Base-by-base conservation (phyloP, 140 eudicot species). In the Cichorium intybus region DNA sequence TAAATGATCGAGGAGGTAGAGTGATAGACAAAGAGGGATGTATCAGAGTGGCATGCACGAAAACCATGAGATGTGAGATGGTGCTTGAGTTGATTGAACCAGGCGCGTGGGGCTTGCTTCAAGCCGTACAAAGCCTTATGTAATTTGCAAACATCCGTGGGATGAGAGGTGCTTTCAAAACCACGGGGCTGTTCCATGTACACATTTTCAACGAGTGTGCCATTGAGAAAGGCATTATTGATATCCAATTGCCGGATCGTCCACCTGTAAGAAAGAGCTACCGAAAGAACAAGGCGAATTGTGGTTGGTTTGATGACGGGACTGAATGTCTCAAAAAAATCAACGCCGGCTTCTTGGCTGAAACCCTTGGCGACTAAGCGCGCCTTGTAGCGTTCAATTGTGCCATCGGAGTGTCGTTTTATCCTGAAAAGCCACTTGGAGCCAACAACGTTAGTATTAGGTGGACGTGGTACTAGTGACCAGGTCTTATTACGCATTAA, bases 101-200 rank as follows among this genome's bases (percentile, higher is more conserved):
- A 56, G 4, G 17, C 63, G 1, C 63, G 39, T 1, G 63, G 63
- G 0, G 43, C 45, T 14, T 56, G 43, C 4, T n/a, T n/a, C n/a
- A n/a, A n/a, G n/a, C 34, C 33, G 31, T 54, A 54, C 3, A 54
- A 4, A 22, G 62, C 62, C 6, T 58, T 58, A 3, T 31, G 4
- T 15, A 58, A 45, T 12, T 27, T n/a, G 35, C 46, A 58, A 1
- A 58, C 64, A 58, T 14, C 11, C 1, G 45, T 6, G 1, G 46
- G 47, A 3, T 16, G 2, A 12, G 18, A 0, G 1, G 3, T 2
- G 26, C 31, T 1, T 1, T 6, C n/a, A 33, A 58, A 58, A 2
- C 64, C 64, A 14, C 12, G 23, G 33, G 64, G 64, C 31, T 58
- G 64, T 0, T 12, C 10, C 46, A 58, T 58, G 21, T 26, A 58